Evolutionary conservation across 2,329 filamentous ascomycete genomes (phyloP), one percentile per base, ranked within the genome.

Genomic region (Cytospora chrysosperma): DNA sequence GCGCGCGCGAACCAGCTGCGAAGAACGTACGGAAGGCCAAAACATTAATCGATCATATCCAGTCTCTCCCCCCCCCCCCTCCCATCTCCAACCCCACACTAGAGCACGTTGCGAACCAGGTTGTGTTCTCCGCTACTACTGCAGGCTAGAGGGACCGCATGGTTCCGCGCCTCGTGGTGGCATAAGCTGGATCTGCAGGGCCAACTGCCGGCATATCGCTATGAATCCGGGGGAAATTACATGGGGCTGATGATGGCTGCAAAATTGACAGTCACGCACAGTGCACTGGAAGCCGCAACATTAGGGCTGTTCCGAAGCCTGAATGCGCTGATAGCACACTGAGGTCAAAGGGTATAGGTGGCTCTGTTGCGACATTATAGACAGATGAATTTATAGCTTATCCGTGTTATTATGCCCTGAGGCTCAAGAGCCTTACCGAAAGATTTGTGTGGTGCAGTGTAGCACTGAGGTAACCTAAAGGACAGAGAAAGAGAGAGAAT

Each of bases 151-250:
- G n/a, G 59, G 34, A 61, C 37, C 59, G 37, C 59, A 28, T 26
- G 51, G 28, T 21, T 32, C 51, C 51, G 27, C 13, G n/a, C 21
- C 53, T 55, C 59, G 49, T 47, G 40, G 54, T 49, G 34, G 47
- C 50, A 60, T 40, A 17, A 51, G 50, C n/a, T 30, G 51, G 51
- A 61, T 54, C 50, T 54, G 58, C 58, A 52, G 50, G 30, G 12
- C 50, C 43, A 54, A 60, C 28, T 60, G 58, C 58, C 58, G 58
- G 58, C 58, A 61, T 49, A 15, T 32, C 51, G 49, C 51, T 51
- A 49, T 21, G 30, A 53, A 24, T 43, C 51, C 37, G 51, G 58
- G 51, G 58, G n/a, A 40, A 61, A 43, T 15, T n/a, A 26, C 37
- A 40, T 27, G 37, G 51, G 50, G 37, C 58, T 28, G 51, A 26